Base-by-base conservation (phyloP, 495 filamentous ascomycete genomes). In the Talaromyces thailandensis region DNA sequence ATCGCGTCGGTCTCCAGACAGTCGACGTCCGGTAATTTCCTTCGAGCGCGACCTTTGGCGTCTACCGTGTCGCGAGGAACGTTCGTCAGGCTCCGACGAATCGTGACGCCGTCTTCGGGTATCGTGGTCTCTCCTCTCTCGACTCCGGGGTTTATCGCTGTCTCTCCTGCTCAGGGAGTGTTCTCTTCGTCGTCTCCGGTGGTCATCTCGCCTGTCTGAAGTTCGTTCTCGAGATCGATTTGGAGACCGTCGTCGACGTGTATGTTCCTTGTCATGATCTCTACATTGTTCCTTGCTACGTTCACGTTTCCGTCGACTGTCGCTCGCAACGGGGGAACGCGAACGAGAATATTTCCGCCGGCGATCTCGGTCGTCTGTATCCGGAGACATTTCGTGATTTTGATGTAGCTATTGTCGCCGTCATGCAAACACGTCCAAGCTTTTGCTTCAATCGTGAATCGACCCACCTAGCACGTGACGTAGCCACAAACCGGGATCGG, bases 1-100 rank as follows among this genome's bases (percentile, higher is more conserved):
- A 25, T 70, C 71, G 52, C 48, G 68, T 62, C 69, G 65, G 16
- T 56, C 40, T 2, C 72, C 71, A n/a, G 79, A 75, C 57, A 68
- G 68, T 32, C 74, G 70, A 18, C 66, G 66, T 62, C 69, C 67
- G 32, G 67, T 64, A 5, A 67, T 70, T 65, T 55, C 67, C 64
- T 26, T 69, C 21, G 58, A 62, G 23, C 63, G 32, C 25, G 63
- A 62, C 18, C 50, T 53, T n/a, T 9, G 50, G 23, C 21, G 32
- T 62, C 64, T 58, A 66, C 64, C 18, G 69, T 65, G 43, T 64
- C 51, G 55, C 62, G 52, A n/a, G 55, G 58, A 58, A 32, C 67
- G 73, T 31, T 69, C 70, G 35, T 70, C 70, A 40, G 70, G 69
- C 60, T 70, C 64, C 53, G 68, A 63, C 45, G 68, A 71, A 37